Conservation (phyloP, 345 rosid species). For the Dipteronia sinensis region DNA sequence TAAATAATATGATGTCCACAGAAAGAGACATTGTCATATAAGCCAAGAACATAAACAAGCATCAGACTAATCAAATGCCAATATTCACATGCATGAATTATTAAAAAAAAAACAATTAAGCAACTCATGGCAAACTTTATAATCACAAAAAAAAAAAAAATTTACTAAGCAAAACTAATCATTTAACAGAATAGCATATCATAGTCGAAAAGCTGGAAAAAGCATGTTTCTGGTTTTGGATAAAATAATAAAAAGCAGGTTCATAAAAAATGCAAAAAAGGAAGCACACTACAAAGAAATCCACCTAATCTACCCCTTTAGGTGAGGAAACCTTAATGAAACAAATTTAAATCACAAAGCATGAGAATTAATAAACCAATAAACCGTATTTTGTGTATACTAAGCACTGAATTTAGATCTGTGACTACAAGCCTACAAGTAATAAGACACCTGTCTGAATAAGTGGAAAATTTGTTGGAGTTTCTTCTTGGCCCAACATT, state of each 20-base stretch:
- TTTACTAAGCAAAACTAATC: neutral
- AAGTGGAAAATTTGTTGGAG: slow-evolving; percentile 33
- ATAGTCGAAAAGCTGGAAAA: neutral
- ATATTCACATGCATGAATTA: neutral
- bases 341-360: slow-evolving; percentile 13
- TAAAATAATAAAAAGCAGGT: neutral
- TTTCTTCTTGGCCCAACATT: slow-evolving; percentile 31
- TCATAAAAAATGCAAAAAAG: neutral
- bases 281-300: neutral
- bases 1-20: neutral
- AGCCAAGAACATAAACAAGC: neutral
- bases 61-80: neutral
- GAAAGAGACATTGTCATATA: neutral
- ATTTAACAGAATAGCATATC: neutral
- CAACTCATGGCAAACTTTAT: neutral
- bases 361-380: neutral
- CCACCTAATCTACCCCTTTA: neutral
- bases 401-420: neutral
- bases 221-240: neutral
- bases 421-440: neutral
- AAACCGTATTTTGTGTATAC: neutral
- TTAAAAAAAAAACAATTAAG: neutral
- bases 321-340: neutral
- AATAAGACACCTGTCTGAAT: slow-evolving; percentile 43
- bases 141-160: neutral